Evolutionary conservation across 805 yeast genomes (phyloP).

Genomic region (Candida patagonica): DNA sequence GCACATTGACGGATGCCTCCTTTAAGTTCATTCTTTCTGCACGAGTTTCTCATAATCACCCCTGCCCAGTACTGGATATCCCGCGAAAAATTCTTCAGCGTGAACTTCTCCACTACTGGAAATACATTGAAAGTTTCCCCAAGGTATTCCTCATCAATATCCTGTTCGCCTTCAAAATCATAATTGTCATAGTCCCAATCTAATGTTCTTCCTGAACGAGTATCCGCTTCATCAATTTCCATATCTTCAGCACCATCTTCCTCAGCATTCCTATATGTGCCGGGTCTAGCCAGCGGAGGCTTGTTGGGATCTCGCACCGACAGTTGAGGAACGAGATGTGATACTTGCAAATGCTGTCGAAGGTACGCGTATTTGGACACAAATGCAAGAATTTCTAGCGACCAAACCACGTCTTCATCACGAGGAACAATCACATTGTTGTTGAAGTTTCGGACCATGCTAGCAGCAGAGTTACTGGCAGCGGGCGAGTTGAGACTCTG

Average conservation of each 20-base stretch:
- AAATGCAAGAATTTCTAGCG: constrained; percentile 83
- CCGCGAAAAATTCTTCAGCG: constrained; percentile 56
- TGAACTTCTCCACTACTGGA: constrained; percentile 87
- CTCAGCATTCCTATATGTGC: background rate
- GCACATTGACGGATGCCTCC: constrained; percentile 96
- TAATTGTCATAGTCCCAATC: constrained; percentile 23
- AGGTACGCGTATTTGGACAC: constrained; percentile 82
- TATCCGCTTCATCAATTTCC: constrained; percentile 1
- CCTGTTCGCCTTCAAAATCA: constrained; percentile 26
- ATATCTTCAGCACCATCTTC: background rate
- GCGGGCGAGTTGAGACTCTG: background rate
- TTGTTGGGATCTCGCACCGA: constrained; percentile 31
- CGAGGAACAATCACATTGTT: constrained; percentile 78
- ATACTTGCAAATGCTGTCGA: constrained; percentile 62
- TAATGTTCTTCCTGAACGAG: background rate
- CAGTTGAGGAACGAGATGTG: constrained; percentile 66
- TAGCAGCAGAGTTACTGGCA: background rate
- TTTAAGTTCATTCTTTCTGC: constrained; percentile 76
- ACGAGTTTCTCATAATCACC: constrained; percentile 93
- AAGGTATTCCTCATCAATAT: constrained; percentile 37
- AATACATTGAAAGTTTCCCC: constrained; percentile 52
- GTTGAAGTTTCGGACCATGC: constrained; percentile 35
- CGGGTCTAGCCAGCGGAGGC: constrained; percentile 17
- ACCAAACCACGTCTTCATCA: constrained; percentile 92
- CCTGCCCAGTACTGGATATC: constrained; percentile 96